phyloP scores from a whole-genome alignment of 768 basidiomycete genomes.

The Lanmaoa pseudosensibilis region DNA sequence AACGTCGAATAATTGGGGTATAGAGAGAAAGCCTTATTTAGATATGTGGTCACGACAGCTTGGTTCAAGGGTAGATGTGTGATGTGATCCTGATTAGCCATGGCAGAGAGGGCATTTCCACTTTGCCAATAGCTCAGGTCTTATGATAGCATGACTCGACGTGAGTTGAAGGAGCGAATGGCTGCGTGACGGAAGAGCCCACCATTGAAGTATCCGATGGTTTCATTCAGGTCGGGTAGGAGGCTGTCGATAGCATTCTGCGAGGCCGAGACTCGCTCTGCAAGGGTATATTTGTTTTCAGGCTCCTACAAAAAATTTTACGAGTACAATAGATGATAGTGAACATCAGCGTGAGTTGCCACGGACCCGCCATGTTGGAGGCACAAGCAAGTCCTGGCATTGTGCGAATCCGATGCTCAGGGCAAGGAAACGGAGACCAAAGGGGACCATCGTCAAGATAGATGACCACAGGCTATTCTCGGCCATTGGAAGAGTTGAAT shows the following conservation, averaged over 20 bases:
- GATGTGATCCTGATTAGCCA: slow-evolving; percentile 37
- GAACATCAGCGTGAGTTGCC: neutral
- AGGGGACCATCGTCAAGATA: neutral
- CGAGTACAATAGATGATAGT: neutral
- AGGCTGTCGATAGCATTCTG: slow-evolving; percentile 45
- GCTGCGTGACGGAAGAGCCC: neutral
- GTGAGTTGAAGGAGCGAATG: neutral
- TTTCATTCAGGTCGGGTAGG: slow-evolving; percentile 36
- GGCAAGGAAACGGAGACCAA: neutral
- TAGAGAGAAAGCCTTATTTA: slow-evolving; percentile 8
- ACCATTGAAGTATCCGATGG: slow-evolving; percentile 47
- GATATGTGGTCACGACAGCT: slow-evolving; percentile 2
- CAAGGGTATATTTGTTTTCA: slow-evolving; percentile 37
- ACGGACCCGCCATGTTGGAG: slow-evolving; percentile 46
- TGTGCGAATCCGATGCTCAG: slow-evolving; percentile 16
- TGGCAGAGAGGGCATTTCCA: slow-evolving; percentile 50
- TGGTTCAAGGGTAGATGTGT: neutral
- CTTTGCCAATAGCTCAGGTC: slow-evolving; percentile 56
- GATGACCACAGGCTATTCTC: neutral
- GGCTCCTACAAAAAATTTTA: slow-evolving; percentile 36
- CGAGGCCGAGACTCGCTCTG: slow-evolving; percentile 42
- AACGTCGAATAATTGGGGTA: slow-evolving; percentile 8
- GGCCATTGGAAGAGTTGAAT: neutral
- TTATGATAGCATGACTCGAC: slow-evolving; percentile 11
- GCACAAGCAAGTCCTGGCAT: slow-evolving; percentile 43